phyloP scores from a whole-genome alignment of 495 filamentous ascomycete genomes.

The Chaetomium tenue region DNA sequence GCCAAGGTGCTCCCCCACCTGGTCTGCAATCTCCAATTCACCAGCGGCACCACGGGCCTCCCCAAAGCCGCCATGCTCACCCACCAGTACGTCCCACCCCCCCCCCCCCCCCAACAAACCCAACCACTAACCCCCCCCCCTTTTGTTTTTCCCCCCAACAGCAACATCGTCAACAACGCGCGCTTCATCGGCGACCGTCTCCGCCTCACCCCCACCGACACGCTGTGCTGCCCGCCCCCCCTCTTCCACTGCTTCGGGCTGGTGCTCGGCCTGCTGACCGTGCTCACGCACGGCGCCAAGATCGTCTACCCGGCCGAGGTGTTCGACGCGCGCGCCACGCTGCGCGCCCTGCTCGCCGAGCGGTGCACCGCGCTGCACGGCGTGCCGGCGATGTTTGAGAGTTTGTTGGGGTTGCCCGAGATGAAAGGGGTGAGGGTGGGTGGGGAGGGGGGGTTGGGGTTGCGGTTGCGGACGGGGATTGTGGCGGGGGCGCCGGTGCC shows the following conservation, averaged over 20 bases:
- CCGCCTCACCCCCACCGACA: constrained; percentile 59
- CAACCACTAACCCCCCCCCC: not conserved
- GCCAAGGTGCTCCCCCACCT: constrained; percentile 55
- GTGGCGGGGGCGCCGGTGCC: constrained; percentile 68
- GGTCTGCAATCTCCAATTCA: constrained; percentile 70
- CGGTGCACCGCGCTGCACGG: constrained; percentile 68
- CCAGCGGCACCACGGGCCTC: constrained; percentile 66
- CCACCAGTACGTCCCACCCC: constrained; percentile 53
- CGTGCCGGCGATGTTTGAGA: constrained; percentile 72
- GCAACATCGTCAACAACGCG: constrained; percentile 69
- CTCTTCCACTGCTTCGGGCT: constrained; percentile 76
- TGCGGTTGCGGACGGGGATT: constrained; percentile 64
- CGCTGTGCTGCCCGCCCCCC: constrained; percentile 68
- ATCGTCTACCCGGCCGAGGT: constrained; percentile 65
- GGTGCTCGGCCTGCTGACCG: constrained; percentile 65
- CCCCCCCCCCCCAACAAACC: not conserved
- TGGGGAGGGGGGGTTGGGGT: too few species aligned
- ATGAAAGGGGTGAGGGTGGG: constrained; percentile 44
- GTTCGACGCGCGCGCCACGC: constrained; percentile 59
- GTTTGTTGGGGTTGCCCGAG: constrained; percentile 55
- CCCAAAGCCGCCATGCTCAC: constrained; percentile 76
- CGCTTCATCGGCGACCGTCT: constrained; percentile 70
- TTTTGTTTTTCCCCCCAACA: too few species aligned
- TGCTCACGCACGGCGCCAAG: constrained; percentile 64
- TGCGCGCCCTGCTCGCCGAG: constrained; percentile 60